Evolutionary conservation across 441 rosid genomes (phyloP).

Genomic region (Adansonia madagascariensis): DNA sequence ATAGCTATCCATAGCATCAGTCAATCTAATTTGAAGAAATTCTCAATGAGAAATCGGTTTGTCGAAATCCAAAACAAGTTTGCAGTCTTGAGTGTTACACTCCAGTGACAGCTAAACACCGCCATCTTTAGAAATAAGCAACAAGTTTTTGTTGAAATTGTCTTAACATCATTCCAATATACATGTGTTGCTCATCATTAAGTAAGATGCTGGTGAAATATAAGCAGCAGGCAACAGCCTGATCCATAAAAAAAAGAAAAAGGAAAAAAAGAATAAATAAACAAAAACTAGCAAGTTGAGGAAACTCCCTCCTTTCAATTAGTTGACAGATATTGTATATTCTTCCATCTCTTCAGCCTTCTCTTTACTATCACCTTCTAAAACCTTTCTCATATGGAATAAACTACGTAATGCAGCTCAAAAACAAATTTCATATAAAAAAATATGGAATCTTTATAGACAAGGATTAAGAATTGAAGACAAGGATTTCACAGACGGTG

Average conservation of each 20-base stretch:
- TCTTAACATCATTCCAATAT: not conserved
- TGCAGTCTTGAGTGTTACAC: constrained; percentile 1
- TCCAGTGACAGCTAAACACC: not conserved
- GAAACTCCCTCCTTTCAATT: too few species aligned
- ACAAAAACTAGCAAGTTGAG: too few species aligned
- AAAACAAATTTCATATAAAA: not conserved
- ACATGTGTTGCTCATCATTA: not conserved
- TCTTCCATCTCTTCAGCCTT: not conserved
- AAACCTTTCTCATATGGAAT: not conserved
- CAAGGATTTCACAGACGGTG: not conserved
- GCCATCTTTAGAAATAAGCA: constrained; percentile 5
- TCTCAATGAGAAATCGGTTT: not conserved
- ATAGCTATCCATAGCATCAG: not conserved
- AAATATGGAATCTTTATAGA: constrained; percentile 14
- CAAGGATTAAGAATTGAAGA: constrained; percentile 11
- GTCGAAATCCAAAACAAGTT: constrained; percentile 7
- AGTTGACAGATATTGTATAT: too few species aligned
- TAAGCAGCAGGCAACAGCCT: too few species aligned
- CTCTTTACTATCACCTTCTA: not conserved
- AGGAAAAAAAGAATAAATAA: too few species aligned
- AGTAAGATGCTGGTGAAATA: too few species aligned
- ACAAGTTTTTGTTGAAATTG: not conserved
- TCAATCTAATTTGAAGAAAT: constrained; percentile 5
- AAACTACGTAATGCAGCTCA: not conserved
- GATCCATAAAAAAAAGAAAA: too few species aligned